Conservation (phyloP, 192 early-diverging fungal species). For the Umbelopsis sp. region DNA sequence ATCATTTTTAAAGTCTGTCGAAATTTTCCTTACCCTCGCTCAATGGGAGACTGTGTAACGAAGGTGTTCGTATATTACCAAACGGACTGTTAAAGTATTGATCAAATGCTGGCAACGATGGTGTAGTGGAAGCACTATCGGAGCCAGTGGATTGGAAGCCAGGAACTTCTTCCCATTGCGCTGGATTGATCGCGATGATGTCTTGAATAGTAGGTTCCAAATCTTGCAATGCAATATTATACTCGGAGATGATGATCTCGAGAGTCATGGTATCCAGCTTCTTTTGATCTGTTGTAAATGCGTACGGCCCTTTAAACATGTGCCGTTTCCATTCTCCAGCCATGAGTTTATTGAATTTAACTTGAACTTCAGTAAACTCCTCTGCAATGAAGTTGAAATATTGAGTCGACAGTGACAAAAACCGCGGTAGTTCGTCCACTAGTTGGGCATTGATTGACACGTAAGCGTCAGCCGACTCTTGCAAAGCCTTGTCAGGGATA, state of each 20-base stretch:
- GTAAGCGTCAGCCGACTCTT: conserved; percentile 67
- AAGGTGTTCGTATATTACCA: not conserved
- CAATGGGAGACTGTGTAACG: not conserved
- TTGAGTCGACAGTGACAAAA: conserved; percentile 54
- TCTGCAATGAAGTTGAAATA: conserved; percentile 64
- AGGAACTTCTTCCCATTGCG: not conserved
- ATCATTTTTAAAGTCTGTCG: not conserved
- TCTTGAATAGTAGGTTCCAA: conserved; percentile 3
- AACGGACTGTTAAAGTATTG: not conserved
- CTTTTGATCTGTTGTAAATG: not conserved
- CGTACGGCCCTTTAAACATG: conserved; percentile 27
- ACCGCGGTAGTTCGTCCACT: conserved; percentile 70
- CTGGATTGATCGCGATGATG: not conserved
- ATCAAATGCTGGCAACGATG: not conserved
- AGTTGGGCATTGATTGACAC: conserved; percentile 71
- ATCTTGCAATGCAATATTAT: not conserved
- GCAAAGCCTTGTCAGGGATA: conserved; percentile 64
- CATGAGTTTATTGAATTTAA: conserved; percentile 50
- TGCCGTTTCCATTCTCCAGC: conserved; percentile 41
- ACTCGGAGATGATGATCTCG: not conserved
- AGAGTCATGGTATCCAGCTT: not conserved
- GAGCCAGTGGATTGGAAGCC: not conserved
- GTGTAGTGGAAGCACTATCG: not conserved
- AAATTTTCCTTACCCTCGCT: not conserved
- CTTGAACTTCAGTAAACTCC: conserved; percentile 58